Evolutionary conservation across 805 yeast genomes (phyloP).

Genomic region (Ogataea parapolymorpha): DNA sequence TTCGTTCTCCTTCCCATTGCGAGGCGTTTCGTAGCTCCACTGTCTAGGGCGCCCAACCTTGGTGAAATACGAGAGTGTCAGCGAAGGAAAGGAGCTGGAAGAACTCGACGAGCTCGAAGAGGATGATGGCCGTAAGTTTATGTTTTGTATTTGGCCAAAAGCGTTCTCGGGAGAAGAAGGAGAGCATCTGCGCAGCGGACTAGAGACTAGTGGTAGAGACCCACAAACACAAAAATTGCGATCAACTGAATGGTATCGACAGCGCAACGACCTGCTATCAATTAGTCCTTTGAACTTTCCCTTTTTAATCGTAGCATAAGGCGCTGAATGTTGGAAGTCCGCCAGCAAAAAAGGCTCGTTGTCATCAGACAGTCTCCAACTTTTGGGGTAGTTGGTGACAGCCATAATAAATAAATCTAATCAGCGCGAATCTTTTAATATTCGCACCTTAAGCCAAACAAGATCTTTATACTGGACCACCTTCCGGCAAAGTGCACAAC

Average conservation of each 20-base stretch:
- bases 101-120: conserved; percentile 15
- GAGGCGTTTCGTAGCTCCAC: not conserved
- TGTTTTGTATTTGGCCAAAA: not conserved
- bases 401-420: conserved; percentile 5
- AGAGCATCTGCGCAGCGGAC: conserved; percentile 16
- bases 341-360: not conserved
- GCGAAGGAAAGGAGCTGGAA: conserved; percentile 16
- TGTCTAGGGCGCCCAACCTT: conserved; percentile 12
- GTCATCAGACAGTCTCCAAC: conserved; percentile 6
- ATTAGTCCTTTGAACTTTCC: conserved; percentile 22
- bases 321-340: conserved; percentile 4
- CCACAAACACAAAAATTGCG: conserved; percentile 19
- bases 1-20: not conserved
- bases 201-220: conserved; percentile 19
- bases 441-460: conserved; percentile 30
- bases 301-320: conserved; percentile 13
- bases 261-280: conserved; percentile 20
- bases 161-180: not conserved
- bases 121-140: conserved; percentile 1
- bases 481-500: conserved; percentile 35
- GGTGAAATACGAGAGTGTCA: conserved; percentile 18
- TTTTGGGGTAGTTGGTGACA: conserved; percentile 7
- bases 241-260: conserved; percentile 18
- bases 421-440: conserved; percentile 10
- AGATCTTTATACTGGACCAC: conserved; percentile 29